phyloP scores from a whole-genome alignment of 2,329 filamentous ascomycete species.

The Diplodia scrobiculata region DNA sequence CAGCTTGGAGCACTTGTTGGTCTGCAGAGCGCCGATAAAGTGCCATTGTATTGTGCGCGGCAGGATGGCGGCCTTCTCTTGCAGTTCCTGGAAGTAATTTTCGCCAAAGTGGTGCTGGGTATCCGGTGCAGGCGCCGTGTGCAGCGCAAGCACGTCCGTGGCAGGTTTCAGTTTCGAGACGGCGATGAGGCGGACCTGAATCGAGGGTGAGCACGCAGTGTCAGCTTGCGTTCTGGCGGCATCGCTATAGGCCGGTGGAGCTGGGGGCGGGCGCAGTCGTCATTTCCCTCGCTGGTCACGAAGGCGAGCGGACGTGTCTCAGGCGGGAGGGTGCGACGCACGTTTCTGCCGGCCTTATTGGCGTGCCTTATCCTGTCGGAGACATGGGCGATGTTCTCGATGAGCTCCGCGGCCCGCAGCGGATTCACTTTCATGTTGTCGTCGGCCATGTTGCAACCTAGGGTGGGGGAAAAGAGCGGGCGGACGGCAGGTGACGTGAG shows the following conservation, averaged over 20 bases:
- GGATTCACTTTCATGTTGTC: conserved; percentile 48
- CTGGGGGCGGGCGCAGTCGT: too few relatives aligned
- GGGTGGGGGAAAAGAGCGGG: neutral
- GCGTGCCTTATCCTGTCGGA: conserved; percentile 47
- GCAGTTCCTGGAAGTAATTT: conserved; percentile 83
- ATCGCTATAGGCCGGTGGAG: neutral
- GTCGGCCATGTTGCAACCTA: conserved; percentile 39
- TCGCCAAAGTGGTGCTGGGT: conserved; percentile 83
- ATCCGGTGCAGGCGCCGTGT: conserved; percentile 56
- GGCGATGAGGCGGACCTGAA: conserved; percentile 81
- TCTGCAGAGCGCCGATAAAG: conserved; percentile 93
- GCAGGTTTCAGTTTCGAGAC: conserved; percentile 96
- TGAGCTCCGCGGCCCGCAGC: conserved; percentile 50
- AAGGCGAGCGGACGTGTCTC: neutral
- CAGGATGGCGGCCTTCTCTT: conserved; percentile 79
- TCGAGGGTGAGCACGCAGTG: neutral
- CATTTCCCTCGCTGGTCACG: neutral
- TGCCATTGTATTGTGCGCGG: conserved; percentile 84
- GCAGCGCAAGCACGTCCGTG: conserved; percentile 83
- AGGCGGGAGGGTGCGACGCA: conserved; percentile 28
- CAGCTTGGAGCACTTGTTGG: conserved; percentile 86
- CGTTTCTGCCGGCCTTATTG: conserved; percentile 40
- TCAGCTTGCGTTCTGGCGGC: conserved; percentile 6
- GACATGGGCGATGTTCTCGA: conserved; percentile 50
- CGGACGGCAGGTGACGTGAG: conserved; percentile 8